These are phyloP conservation scores for Meyerozyma carpophila DNA, from an alignment of 1,139 yeast species.

Conservation along the genomic window DNA sequence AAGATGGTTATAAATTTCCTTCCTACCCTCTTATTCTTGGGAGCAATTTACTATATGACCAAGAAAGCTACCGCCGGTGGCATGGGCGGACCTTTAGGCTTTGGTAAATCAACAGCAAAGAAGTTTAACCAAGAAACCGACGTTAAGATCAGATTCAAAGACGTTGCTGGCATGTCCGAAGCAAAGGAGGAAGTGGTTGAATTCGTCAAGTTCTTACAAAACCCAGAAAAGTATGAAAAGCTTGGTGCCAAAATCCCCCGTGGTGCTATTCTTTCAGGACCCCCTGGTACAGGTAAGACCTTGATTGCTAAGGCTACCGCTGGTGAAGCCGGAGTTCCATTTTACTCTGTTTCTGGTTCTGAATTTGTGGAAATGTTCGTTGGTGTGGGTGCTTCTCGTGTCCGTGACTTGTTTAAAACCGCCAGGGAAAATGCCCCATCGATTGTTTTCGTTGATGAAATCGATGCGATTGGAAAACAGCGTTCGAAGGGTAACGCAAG, in stretches of 20 bases:
- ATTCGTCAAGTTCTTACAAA: constrained; percentile 85
- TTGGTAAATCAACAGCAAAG: constrained; percentile 88
- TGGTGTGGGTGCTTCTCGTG: constrained; percentile 98
- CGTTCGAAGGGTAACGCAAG: constrained; percentile 80
- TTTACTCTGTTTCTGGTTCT: constrained; percentile 93
- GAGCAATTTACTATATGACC: constrained; percentile 77
- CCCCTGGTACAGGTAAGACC: constrained; percentile 99
- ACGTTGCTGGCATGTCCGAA: constrained; percentile 96
- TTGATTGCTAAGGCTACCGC: constrained; percentile 97
- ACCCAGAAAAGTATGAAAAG: constrained; percentile 83
- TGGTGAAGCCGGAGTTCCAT: constrained; percentile 98
- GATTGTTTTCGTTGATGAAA: constrained; percentile 92
- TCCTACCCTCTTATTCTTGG: constrained; percentile 80
- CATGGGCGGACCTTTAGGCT: constrained; percentile 59
- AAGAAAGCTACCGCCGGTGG: constrained; percentile 55
- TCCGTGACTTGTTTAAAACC: constrained; percentile 86
- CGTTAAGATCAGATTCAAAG: constrained; percentile 80
- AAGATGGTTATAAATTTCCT: constrained; percentile 66
- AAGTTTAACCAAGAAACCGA: constrained; percentile 89
- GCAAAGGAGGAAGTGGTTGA: constrained; percentile 99
- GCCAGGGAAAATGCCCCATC: constrained; percentile 94
- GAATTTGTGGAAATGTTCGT: constrained; percentile 98
- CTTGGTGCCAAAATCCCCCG: constrained; percentile 96
- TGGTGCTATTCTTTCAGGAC: constrained; percentile 95
- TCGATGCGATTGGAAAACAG: constrained; percentile 96